Percentiles rank a stretch among this genome's conserved stretches.
These are phyloP conservation scores for Alternaria rosae DNA, from an alignment of 2,329 filamentous ascomycete species.

Conservation along the genomic window DNA sequence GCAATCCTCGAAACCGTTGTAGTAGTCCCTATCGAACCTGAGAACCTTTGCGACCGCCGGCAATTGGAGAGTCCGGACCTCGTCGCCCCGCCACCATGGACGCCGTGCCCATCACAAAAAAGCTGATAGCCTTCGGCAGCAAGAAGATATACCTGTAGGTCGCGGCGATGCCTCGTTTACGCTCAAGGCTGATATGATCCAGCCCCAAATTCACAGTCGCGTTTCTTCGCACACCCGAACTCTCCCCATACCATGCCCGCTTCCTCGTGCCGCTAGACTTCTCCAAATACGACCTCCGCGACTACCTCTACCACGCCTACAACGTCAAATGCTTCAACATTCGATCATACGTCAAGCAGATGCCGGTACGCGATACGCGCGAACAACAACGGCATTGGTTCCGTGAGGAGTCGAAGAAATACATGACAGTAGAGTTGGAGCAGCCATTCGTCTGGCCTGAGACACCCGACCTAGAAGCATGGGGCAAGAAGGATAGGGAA, in stretches of 20 bases:
- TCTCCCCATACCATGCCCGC: constrained; percentile 80
- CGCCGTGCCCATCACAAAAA: constrained; percentile 41
- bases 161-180: not conserved
- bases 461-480: constrained; percentile 60
- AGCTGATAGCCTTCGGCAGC: constrained; percentile 49
- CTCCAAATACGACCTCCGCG: constrained; percentile 95
- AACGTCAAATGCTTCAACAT: constrained; percentile 72
- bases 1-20: not conserved
- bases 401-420: constrained; percentile 78
- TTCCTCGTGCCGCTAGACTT: constrained; percentile 91
- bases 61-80: not conserved
- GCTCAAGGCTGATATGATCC: constrained; percentile 18
- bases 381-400: constrained; percentile 65
- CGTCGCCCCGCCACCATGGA: constrained; percentile 29
- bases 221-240: constrained; percentile 74
- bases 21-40: not conserved
- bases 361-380: constrained; percentile 65
- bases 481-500: constrained; percentile 54
- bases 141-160: constrained; percentile 59
- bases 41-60: not conserved
- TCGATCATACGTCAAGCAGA: constrained; percentile 80
- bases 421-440: constrained; percentile 91
- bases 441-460: constrained; percentile 89
- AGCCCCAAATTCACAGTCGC: constrained; percentile 85
- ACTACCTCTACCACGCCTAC: constrained; percentile 92